Percentiles rank a stretch among this genome's conserved stretches.
phyloP scores from a whole-genome alignment of 2,329 filamentous ascomycete species.

The Colletotrichum sp. region DNA sequence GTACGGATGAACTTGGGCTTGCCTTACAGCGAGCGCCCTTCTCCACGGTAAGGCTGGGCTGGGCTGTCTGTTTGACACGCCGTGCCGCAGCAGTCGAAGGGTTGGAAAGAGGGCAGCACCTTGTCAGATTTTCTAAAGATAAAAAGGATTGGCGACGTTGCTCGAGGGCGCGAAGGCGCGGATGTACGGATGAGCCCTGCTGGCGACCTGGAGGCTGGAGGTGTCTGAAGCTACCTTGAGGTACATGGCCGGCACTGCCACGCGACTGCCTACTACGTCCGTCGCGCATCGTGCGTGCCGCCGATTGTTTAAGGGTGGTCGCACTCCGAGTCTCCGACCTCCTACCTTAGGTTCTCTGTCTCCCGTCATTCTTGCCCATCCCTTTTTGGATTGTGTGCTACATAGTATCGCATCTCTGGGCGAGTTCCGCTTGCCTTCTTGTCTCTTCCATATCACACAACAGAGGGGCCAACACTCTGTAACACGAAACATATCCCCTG shows the following conservation, averaged over 20 bases:
- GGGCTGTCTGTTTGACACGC: background rate
- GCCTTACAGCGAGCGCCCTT: background rate
- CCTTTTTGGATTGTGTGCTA: background rate
- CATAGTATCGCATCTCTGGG: background rate
- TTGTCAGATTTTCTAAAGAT: background rate
- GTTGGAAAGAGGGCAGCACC: background rate
- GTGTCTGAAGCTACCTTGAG: background rate
- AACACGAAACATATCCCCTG: background rate
- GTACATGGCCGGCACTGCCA: background rate
- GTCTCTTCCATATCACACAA: background rate
- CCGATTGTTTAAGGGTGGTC: background rate
- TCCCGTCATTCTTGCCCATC: background rate
- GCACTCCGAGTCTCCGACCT: background rate
- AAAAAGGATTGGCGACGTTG: background rate
- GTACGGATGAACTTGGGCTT: background rate
- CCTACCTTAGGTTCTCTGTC: background rate
- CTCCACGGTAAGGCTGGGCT: background rate
- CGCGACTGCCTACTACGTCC: constrained; percentile 15
- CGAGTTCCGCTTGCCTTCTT: background rate
- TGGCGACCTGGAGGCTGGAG: background rate
- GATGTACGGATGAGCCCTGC: background rate
- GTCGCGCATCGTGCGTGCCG: background rate
- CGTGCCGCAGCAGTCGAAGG: background rate
- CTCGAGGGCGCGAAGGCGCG: background rate
- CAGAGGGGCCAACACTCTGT: background rate